Percentiles rank a stretch among this genome's conserved stretches.
Evolutionary conservation across 495 filamentous ascomycete species (phyloP).

Genomic region (Tuber indicum): DNA sequence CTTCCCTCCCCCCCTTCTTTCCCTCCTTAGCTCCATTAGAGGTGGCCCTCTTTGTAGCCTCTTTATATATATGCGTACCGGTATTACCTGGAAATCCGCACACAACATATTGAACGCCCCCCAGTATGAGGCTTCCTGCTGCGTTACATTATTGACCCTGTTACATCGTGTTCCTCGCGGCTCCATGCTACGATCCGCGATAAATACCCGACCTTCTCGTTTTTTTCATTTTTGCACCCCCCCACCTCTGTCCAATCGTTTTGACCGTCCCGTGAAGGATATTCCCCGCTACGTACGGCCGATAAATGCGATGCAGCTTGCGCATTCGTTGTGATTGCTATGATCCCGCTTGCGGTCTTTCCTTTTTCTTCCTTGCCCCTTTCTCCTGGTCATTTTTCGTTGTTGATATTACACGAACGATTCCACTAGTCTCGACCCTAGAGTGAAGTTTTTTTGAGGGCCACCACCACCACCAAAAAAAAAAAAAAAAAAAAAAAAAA

Average conservation of each 20-base stretch:
- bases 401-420: background rate
- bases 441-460: background rate
- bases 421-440: background rate
- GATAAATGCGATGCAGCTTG: conserved; percentile 4
- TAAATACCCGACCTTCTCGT: conserved; percentile 20
- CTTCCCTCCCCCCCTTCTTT: background rate
- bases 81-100: background rate
- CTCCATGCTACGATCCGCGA: conserved; percentile 23
- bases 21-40: background rate
- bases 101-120: background rate
- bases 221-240: background rate
- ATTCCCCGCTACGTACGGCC: conserved; percentile 1
- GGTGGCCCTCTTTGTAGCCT: background rate
- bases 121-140: conserved; percentile 2
- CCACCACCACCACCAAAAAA: background rate
- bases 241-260: conserved; percentile 3
- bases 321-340: background rate
- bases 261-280: background rate
- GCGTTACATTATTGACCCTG: conserved; percentile 16
- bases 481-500: background rate
- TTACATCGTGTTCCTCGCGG: conserved; percentile 11
- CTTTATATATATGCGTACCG: background rate
- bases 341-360: background rate
- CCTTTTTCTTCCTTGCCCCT: background rate
- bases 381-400: background rate